A percentile compares a stretch with the other conserved stretches of the same genome.
Conservation (phyloP, 1,284 basidiomycete species). For the Termitomyces sp. region DNA sequence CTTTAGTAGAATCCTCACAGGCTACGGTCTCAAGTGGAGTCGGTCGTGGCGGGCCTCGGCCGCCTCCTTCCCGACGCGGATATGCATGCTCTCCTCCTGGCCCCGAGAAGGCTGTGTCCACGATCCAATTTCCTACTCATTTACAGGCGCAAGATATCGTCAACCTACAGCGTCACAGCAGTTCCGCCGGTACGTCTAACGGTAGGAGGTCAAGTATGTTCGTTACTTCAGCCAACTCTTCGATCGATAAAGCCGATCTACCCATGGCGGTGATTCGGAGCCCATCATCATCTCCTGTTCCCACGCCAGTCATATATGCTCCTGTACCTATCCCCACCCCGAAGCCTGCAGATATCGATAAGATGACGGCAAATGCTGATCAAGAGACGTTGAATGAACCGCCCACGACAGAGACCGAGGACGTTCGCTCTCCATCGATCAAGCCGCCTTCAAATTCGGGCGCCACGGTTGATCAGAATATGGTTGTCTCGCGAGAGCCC, state of each 20-base stretch:
- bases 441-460: not conserved
- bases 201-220: slow-evolving; percentile 14
- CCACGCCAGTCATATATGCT: slow-evolving; percentile 18
- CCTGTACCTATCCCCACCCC: slow-evolving; percentile 20
- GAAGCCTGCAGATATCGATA: slow-evolving; percentile 14
- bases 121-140: slow-evolving; percentile 16
- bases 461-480: not conserved
- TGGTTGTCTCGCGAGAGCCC: not conserved
- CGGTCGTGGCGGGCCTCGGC: slow-evolving; percentile 23
- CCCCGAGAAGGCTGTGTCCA: slow-evolving; percentile 11
- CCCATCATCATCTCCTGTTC: slow-evolving; percentile 8
- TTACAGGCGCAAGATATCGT: slow-evolving; percentile 14
- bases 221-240: slow-evolving; percentile 10
- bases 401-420: not conserved
- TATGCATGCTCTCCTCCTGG: slow-evolving; percentile 25
- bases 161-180: slow-evolving; percentile 10
- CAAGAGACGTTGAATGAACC: not conserved
- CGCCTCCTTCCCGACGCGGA: slow-evolving; percentile 29
- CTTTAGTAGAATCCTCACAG: slow-evolving; percentile 15
- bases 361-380: slow-evolving; percentile 11
- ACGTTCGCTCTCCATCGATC: not conserved
- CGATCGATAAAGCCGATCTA: slow-evolving; percentile 5
- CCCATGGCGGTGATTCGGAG: slow-evolving; percentile 9
- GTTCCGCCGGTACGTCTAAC: not conserved
- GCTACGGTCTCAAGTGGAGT: slow-evolving; percentile 17